Evolutionary conservation across 768 basidiomycete genomes (phyloP).

Genomic region (Kwoniella mangroviensis): DNA sequence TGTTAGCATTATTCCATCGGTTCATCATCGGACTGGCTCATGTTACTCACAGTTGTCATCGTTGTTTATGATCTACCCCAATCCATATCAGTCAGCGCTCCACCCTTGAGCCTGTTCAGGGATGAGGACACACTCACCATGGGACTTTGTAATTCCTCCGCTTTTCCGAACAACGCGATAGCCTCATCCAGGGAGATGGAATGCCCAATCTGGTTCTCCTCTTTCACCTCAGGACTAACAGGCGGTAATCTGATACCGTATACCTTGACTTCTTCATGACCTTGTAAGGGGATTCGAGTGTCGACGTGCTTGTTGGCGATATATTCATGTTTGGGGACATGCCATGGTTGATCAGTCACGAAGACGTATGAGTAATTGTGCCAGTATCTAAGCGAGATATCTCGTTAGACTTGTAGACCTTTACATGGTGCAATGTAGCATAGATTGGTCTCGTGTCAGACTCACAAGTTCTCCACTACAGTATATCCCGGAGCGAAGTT

Average conservation of each 20-base stretch:
- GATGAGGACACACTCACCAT: constrained; percentile 26
- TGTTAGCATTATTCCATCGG: no score
- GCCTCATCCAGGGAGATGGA: constrained; percentile 25
- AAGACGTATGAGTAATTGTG: constrained; percentile 37
- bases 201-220: constrained; percentile 15
- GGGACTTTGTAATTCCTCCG: constrained; percentile 24
- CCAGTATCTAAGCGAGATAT: constrained; percentile 32
- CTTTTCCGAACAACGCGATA: constrained; percentile 14
- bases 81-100: not conserved
- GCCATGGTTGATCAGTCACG: constrained; percentile 40
- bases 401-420: no score
- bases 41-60: constrained; percentile 39
- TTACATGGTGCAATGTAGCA: no score
- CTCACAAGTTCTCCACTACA: constrained; percentile 39
- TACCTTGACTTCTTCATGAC: constrained; percentile 22
- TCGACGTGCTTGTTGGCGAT: constrained; percentile 16
- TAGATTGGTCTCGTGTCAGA: not conserved
- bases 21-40: not conserved
- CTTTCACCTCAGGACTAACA: constrained; percentile 26
- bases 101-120: not conserved
- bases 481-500: constrained; percentile 40
- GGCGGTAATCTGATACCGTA: constrained; percentile 17
- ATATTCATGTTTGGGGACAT: constrained; percentile 23
- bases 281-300: constrained; percentile 9
- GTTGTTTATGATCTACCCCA: constrained; percentile 38